Evolutionary conservation across 2,329 filamentous ascomycete species (phyloP), one percentile per base, ranked within the genome.

Genomic region (Dothistroma pini): DNA sequence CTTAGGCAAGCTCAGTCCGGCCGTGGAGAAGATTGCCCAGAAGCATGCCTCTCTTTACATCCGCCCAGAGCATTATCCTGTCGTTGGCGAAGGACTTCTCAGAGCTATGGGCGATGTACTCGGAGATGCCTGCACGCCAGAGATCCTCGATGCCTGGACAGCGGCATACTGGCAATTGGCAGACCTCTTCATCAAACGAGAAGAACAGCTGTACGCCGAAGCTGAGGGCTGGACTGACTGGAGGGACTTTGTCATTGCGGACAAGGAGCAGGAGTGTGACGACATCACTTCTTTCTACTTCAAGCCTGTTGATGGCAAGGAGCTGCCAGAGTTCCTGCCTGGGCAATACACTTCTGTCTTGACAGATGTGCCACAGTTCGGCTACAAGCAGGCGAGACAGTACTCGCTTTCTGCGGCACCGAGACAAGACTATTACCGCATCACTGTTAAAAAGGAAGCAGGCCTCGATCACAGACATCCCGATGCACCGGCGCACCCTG

Each of bases 11-110:
- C 79, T 92, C 4, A 73, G 73, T 12, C 79, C 83, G 0, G 78
- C 81, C 0, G 74, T 85, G 14, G 86, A 90, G 74, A 83, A 87
- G 69, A 91, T 93, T 66, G 89, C 86, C 73, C 84, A 91, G 73
- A 91, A 91, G 75, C 89, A 92, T 73, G 88, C 84, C 61, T 89
- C 86, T 0, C 80, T 92, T 1, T 85, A 84, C 68, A 86, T 92
- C 70, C 79, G 78, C 58, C 83, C 88, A 0, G 85, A 89, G 44
- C 86, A 91, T 64, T 92, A 91, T 74, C 79, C 81, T 35, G 83
- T 90, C 49, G 88, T 92, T 2, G 89, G 86, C 58, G 84, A 84
- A 69, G 86, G 89, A 70, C 80, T 92, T 12, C 79, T 92, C 49
- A 80, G 81, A 29, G 86, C 89, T 1, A 89, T 92, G 76, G 81